phyloP scores from a whole-genome alignment of 352 stramenopile genomes.

The Pythium volutum region DNA sequence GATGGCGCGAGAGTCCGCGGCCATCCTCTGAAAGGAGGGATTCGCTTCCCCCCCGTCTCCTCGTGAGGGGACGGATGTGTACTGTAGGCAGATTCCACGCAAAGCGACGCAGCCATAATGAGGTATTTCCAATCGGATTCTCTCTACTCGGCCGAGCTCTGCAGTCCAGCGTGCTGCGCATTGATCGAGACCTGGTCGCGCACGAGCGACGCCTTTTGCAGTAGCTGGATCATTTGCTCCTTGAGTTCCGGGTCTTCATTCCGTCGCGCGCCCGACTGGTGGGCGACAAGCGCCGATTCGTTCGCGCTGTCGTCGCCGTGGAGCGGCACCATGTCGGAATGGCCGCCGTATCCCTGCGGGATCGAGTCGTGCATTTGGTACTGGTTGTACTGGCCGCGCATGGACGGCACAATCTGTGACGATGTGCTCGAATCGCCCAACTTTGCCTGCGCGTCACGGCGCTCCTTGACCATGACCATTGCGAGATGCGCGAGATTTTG shows the following conservation, averaged over 20 bases:
- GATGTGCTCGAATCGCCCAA: constrained; percentile 30
- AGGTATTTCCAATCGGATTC: not conserved
- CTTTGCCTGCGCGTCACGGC: constrained; percentile 64
- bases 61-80: too few relatives aligned
- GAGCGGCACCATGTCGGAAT: constrained; percentile 74
- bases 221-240: constrained; percentile 84
- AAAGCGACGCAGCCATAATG: not conserved
- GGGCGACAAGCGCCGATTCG: constrained; percentile 44
- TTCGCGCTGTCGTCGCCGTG: constrained; percentile 36
- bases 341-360: constrained; percentile 16
- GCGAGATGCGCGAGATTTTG: constrained; percentile 79
- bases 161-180: constrained; percentile 54
- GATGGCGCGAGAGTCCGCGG: too few relatives aligned
- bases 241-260: constrained; percentile 75
- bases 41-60: too few relatives aligned
- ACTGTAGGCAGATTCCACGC: not conserved
- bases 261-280: constrained; percentile 19
- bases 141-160: constrained; percentile 71
- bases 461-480: constrained; percentile 87
- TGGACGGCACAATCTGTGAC: constrained; percentile 45
- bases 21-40: too few relatives aligned
- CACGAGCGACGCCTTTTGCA: constrained; percentile 80
- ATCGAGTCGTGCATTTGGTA: constrained; percentile 13
- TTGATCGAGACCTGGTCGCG: constrained; percentile 70
- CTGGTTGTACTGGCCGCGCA: constrained; percentile 16